These are phyloP conservation scores for Byssothecium circinans DNA, from an alignment of 2,329 filamentous ascomycete species.

Conservation along the genomic window DNA sequence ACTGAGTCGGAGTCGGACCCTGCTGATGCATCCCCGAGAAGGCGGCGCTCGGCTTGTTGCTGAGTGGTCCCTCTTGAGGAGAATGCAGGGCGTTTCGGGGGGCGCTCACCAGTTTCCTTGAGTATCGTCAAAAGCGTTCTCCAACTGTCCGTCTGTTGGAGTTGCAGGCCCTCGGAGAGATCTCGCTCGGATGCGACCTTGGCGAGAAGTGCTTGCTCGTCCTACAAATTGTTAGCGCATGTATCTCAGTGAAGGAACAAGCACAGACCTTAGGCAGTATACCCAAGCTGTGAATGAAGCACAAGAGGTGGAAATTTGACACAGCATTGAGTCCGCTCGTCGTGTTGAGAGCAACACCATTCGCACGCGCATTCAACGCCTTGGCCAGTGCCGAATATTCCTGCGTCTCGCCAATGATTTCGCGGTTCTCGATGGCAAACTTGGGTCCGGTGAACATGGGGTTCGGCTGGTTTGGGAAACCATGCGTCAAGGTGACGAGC, in stretches of 20 bases:
- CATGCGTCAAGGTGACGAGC: conserved; percentile 92
- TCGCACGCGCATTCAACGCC: conserved; percentile 64
- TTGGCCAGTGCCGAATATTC: conserved; percentile 70
- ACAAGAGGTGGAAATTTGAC: conserved; percentile 94
- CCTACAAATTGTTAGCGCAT: conserved; percentile 56
- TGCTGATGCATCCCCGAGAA: conserved; percentile 29
- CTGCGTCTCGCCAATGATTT: conserved; percentile 81
- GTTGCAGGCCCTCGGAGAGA: conserved; percentile 75
- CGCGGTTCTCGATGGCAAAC: conserved; percentile 91
- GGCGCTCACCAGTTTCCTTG: conserved; percentile 95
- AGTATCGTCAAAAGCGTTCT: conserved; percentile 90
- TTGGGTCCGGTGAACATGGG: conserved; percentile 71
- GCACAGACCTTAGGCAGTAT: conserved; percentile 76
- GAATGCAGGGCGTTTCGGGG: conserved; percentile 66
- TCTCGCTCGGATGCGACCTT: conserved; percentile 81
- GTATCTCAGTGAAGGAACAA: not conserved
- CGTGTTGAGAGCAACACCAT: conserved; percentile 57
- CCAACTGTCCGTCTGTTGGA: conserved; percentile 89
- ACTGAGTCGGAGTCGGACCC: conserved; percentile 56
- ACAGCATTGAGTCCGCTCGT: conserved; percentile 67
- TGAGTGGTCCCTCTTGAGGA: conserved; percentile 40
- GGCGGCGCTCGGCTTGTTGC: conserved; percentile 15
- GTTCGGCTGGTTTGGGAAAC: conserved; percentile 80
- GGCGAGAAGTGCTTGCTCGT: conserved; percentile 84
- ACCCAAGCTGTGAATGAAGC: conserved; percentile 77